Evolutionary conservation across 2,329 filamentous ascomycete species (phyloP), one percentile per base, ranked within the genome.

Genomic region (Arachnopeziza araneosa): DNA sequence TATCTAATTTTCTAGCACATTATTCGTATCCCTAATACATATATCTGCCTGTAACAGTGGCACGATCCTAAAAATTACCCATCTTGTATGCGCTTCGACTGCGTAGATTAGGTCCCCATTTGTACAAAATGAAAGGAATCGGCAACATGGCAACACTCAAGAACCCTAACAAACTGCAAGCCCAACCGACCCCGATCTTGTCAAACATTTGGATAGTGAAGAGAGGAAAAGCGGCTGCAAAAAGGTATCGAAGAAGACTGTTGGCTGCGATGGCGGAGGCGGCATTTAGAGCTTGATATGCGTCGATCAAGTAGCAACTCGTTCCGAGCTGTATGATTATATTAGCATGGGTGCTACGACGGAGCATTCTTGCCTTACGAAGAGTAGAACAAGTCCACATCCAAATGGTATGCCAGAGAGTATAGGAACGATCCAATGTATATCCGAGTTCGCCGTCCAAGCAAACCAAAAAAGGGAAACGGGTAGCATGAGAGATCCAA

Each of bases 401-500:
- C 78, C 78, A 50, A 77, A 76, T 22, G 71, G 72, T 9, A 74
- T 67, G 10, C 75, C 74, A 0, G 75, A 68, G 9, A 78, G 62
- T 44, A 77, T 73, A 60, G 77, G 76, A 1, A 72, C 70, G 7
- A 75, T 72, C 73, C 74, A 77, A 2, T 64, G 70, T 55, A 76
- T 74, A 32, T 69, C 58, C 6, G 69, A 71, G 30, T 64, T 70
- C n/a, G 68, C 71, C 0, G 79, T 80, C 79, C 79, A 82, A 0
- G 75, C 78, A 61, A 82, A 82, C 78, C 77, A 80, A 62, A 82
- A 80, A 14, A 82, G 69, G 1, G 78, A 77, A 2, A 90, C 69
- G 0, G 78, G 76, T 1, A 79, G 69, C 3, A 80, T 62, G 0
- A 77, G 59, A 3, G 74, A 68, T 10, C 76, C 79, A 1, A 77